phyloP scores from a whole-genome alignment of 2,329 filamentous ascomycete genomes.

The Diaporthe amygdali region DNA sequence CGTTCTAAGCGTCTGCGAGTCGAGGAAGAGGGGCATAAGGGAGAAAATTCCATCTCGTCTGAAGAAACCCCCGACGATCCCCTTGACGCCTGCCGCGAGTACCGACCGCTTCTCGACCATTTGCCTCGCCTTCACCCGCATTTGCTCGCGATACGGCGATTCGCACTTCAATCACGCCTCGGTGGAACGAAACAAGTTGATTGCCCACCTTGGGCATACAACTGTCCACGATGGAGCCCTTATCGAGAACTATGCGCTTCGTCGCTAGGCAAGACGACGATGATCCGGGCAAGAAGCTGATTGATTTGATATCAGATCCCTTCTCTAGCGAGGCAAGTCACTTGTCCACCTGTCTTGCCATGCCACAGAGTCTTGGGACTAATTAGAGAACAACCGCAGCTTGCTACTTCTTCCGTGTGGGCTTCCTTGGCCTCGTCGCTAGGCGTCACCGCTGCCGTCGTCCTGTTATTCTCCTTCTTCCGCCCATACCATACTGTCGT shows the following conservation, averaged over 20 bases:
- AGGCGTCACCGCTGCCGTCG: slow-evolving; percentile 74
- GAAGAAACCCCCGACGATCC: neutral
- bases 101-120: neutral
- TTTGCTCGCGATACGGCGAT: neutral
- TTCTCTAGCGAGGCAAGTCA: slow-evolving; percentile 51
- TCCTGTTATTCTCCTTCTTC: slow-evolving; percentile 83
- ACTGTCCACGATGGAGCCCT: slow-evolving; percentile 16
- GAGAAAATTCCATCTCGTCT: neutral
- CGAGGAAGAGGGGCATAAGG: slow-evolving; percentile 7
- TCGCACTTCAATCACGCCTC: neutral
- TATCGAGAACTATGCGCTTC: neutral
- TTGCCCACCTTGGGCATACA: slow-evolving; percentile 13
- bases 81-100: neutral
- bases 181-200: neutral
- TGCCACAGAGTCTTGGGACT: slow-evolving; percentile 19
- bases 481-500: slow-evolving; percentile 91
- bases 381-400: slow-evolving; percentile 35
- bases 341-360: slow-evolving; percentile 20
- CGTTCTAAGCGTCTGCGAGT: neutral
- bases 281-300: slow-evolving; percentile 47
- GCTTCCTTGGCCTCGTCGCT: slow-evolving; percentile 83
- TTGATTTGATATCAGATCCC: slow-evolving; percentile 55
- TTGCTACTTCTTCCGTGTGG: slow-evolving; percentile 67
- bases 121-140: neutral
- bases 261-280: slow-evolving; percentile 22